Evolutionary conservation across 148 eudicot genomes (phyloP).

Genomic region (Euryodendron excelsum): DNA sequence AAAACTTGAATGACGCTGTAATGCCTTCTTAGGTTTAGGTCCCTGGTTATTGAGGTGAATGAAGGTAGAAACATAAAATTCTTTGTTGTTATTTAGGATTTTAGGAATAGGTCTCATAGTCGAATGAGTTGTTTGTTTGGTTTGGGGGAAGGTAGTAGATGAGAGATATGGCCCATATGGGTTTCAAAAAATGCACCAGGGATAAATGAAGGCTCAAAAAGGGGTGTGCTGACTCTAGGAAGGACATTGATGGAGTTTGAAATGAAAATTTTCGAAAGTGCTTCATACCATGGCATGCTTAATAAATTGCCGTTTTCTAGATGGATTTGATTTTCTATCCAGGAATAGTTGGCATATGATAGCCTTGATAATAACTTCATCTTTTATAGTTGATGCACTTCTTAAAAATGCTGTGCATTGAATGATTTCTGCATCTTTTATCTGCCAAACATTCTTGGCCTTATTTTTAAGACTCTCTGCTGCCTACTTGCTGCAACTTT

Average conservation of each 20-base stretch:
- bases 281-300: neutral
- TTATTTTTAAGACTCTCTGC: neutral
- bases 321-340: neutral
- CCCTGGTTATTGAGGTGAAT: neutral
- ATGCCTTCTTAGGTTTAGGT: neutral
- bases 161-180: too few species aligned
- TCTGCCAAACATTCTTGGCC: neutral
- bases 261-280: neutral
- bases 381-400: neutral
- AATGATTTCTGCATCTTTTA: neutral
- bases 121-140: too few species aligned
- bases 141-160: too few species aligned
- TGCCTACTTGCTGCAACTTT: neutral
- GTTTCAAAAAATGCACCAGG: neutral
- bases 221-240: neutral
- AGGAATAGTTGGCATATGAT: neutral
- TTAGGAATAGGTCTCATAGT: too few species aligned
- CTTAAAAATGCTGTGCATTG: neutral
- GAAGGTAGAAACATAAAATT: neutral
- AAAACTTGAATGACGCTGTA: neutral
- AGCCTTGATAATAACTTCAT: neutral
- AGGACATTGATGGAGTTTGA: neutral
- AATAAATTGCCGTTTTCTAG: neutral
- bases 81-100: too few species aligned
- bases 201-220: neutral